Conservation (phyloP, 352 stramenopile species). For the Peronospora farinosa region DNA sequence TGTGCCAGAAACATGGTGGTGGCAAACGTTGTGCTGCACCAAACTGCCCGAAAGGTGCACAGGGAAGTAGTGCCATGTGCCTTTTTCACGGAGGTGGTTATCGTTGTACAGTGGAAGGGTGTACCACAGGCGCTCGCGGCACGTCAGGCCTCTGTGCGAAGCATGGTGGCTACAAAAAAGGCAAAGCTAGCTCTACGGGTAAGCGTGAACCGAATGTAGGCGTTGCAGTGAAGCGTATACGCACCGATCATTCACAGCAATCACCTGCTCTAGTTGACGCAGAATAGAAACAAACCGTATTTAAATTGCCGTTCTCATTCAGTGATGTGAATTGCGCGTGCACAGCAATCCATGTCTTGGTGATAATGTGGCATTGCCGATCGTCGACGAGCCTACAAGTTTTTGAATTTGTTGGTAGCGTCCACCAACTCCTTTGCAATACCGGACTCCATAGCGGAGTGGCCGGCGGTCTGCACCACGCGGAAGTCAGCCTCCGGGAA, state of each 20-base stretch:
- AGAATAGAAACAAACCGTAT: slow-evolving; percentile 28
- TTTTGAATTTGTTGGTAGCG: slow-evolving; percentile 67
- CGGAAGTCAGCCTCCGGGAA: slow-evolving; percentile 66
- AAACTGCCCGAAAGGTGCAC: slow-evolving; percentile 73
- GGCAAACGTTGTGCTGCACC: slow-evolving; percentile 62
- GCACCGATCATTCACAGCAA: slow-evolving; percentile 11
- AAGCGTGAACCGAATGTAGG: slow-evolving; percentile 13
- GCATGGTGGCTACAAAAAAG: slow-evolving; percentile 73
- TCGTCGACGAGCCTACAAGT: slow-evolving; percentile 18
- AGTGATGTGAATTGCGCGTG: background rate
- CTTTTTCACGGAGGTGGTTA: slow-evolving; percentile 83
- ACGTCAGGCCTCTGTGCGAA: slow-evolving; percentile 73
- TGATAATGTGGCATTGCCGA: background rate
- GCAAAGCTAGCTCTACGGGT: slow-evolving; percentile 17
- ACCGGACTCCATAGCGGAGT: slow-evolving; percentile 69
- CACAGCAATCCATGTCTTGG: slow-evolving; percentile 1
- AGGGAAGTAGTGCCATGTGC: slow-evolving; percentile 69
- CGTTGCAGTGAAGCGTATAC: slow-evolving; percentile 15
- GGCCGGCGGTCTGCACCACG: slow-evolving; percentile 66
- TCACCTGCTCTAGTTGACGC: slow-evolving; percentile 9
- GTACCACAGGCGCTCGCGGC: slow-evolving; percentile 63
- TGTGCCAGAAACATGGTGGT: slow-evolving; percentile 82
- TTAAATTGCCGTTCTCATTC: slow-evolving; percentile 13
- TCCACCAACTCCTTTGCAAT: slow-evolving; percentile 68
- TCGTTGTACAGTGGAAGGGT: slow-evolving; percentile 69